These are phyloP conservation scores for Apiospora kogelbergensis DNA, from an alignment of 2,329 filamentous ascomycete genomes.

Conservation along the genomic window DNA sequence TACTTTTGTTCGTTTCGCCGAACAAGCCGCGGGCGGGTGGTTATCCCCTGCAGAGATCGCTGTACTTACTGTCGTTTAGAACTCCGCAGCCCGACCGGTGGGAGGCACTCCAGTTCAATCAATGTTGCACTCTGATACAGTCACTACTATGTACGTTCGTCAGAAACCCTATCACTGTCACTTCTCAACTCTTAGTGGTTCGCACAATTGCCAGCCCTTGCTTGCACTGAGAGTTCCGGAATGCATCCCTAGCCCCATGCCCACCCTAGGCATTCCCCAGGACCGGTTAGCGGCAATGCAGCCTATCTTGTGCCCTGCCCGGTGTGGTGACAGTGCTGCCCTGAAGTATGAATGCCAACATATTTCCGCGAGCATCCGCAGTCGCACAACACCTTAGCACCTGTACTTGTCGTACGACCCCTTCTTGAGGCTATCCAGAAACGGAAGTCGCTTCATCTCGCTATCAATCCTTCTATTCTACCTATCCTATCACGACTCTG, in stretches of 20 bases:
- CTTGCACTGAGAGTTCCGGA: background rate
- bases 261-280: background rate
- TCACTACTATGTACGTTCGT: background rate
- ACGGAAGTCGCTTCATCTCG: background rate
- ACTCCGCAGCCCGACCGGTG: background rate
- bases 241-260: background rate
- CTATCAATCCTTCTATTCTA: background rate
- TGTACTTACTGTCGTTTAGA: no score
- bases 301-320: background rate
- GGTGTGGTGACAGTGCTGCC: background rate
- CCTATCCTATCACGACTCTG: background rate
- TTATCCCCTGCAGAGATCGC: background rate
- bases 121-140: background rate
- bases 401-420: background rate
- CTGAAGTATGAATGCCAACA: background rate
- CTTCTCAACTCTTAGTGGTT: background rate
- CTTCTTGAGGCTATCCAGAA: background rate
- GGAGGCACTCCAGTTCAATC: background rate
- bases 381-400: background rate
- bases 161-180: background rate
- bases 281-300: background rate
- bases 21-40: background rate
- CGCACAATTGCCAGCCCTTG: background rate
- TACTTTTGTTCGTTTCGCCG: background rate
- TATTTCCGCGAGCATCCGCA: background rate